phyloP scores from a whole-genome alignment of 1,139 yeast species.

The Pneumocystis sp. region DNA sequence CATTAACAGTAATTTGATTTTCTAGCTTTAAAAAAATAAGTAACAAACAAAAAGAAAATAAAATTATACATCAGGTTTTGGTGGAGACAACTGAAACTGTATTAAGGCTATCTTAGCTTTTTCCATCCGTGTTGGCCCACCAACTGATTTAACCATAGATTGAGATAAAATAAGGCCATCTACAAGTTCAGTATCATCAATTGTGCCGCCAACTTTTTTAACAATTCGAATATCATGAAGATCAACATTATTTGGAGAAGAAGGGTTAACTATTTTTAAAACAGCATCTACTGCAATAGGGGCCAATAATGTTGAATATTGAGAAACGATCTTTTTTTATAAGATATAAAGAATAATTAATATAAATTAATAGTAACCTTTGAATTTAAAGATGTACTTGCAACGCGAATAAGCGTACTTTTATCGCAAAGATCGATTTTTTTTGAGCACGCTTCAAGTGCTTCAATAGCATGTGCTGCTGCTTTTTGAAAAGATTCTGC shows the following conservation, averaged over 20 bases:
- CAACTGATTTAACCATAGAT: conserved; percentile 74
- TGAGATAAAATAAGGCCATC: conserved; percentile 92
- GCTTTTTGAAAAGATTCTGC: conserved; percentile 94
- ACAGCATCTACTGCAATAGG: conserved; percentile 95
- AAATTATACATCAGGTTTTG: conserved; percentile 59
- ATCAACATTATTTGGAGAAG: conserved; percentile 56
- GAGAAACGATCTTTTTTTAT: conserved; percentile 66
- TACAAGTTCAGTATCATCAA: conserved; percentile 85
- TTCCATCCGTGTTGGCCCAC: conserved; percentile 92
- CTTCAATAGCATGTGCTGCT: conserved; percentile 72
- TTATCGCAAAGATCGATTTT: conserved; percentile 61
- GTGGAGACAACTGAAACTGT: conserved; percentile 95
- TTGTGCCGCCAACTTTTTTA: conserved; percentile 93
- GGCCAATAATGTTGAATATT: conserved; percentile 66
- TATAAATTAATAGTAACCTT: conserved; percentile 3
- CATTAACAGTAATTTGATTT: conserved; percentile 91
- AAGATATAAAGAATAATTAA: not conserved
- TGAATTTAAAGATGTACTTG: conserved; percentile 82
- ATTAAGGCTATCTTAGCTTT: conserved; percentile 84
- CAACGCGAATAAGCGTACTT: conserved; percentile 77
- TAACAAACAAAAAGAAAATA: not conserved
- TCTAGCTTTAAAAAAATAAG: conserved; percentile 35
- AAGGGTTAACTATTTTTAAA: conserved; percentile 49
- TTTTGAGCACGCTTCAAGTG: conserved; percentile 70
- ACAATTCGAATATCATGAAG: conserved; percentile 73